Evolutionary conservation across 805 yeast genomes (phyloP), one percentile per base, ranked within the genome.

Genomic region (Metschnikowia sp.): DNA sequence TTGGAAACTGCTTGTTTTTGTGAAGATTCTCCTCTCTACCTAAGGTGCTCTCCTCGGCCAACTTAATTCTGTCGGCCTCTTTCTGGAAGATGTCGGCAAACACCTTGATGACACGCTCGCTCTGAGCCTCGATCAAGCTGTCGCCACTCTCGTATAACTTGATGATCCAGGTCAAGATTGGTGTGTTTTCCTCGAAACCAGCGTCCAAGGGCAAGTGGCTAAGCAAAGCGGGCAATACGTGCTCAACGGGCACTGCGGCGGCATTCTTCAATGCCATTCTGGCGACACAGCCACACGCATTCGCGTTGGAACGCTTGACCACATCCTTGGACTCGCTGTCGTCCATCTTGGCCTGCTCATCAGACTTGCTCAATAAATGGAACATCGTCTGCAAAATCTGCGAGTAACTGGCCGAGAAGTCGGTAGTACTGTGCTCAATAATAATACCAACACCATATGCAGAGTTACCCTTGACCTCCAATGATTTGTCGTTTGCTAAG

Each of bases 221-320:
- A 52, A 91, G 72, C 60, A 94, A 75, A 42, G 96, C 95, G 19
- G 86, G 72, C 37, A 92, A 80, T 47, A 82, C 90, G 50, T 78
- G 82, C 52, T 66, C 70, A 55, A 89, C 69, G 50, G 97, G 97
- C 56, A 91, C 82, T 33, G 85, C 78, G 34, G 69, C 70, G 59
- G 81, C 82, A 65, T 86, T 79, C 63, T 85, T 84, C 65, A 88
- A 72, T 11, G 87, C 79, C 87, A 94, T 77, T 70, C 99, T 83
- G 13, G 96, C 91, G 48, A 91, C 96, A 78, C 98, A 94, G 38
- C 99, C 99, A 67, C 94, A 86, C 4, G 96, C 96, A 67, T 94
- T 94, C 50, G 98, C 97, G 57, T 81, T 82, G 6, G 95, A 82
- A 72, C 96, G 79, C 70, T 84, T 84, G 58, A 88, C 79, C 50